A percentile compares a stretch with the other conserved stretches of the same genome.
Conservation (phyloP, 805 yeast genomes). For the Candida berthetii region DNA sequence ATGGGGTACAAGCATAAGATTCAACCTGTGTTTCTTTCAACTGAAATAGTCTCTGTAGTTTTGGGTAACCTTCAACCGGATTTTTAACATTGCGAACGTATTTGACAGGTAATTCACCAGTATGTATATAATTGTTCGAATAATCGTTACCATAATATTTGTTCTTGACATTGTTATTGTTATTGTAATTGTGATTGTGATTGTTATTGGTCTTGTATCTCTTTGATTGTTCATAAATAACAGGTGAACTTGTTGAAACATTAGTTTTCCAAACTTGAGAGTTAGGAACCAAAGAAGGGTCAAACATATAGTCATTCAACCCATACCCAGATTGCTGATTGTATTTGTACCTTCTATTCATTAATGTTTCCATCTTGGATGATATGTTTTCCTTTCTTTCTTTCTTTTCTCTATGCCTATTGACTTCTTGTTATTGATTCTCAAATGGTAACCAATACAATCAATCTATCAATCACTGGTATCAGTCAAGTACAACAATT, state of each 20-base stretch:
- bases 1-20: slow-evolving; percentile 52
- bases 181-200: slow-evolving; percentile 5
- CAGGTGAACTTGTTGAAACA: slow-evolving; percentile 8
- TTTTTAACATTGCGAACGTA: slow-evolving; percentile 59
- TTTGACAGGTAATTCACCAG: slow-evolving; percentile 54
- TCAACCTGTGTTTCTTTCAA: slow-evolving; percentile 56
- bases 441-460: too few relatives aligned
- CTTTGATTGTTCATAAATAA: slow-evolving; percentile 1
- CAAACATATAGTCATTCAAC: too few relatives aligned
- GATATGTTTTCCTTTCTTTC: too few relatives aligned
- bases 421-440: too few relatives aligned
- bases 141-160: slow-evolving; percentile 59
- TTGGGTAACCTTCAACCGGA: slow-evolving; percentile 83
- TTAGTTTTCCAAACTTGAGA: not conserved
- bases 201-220: slow-evolving; percentile 2
- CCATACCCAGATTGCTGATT: too few relatives aligned
- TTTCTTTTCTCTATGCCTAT: too few relatives aligned
- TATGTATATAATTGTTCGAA: slow-evolving; percentile 59
- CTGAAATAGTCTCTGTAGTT: slow-evolving; percentile 59
- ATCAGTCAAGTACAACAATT: too few relatives aligned
- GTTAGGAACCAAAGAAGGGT: not conserved
- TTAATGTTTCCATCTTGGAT: too few relatives aligned
- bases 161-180: slow-evolving; percentile 5
- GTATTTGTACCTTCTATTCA: too few relatives aligned
- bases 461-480: too few relatives aligned